These are phyloP conservation scores for Fusarium longipes DNA, from an alignment of 2,329 filamentous ascomycete genomes.

Conservation along the genomic window DNA sequence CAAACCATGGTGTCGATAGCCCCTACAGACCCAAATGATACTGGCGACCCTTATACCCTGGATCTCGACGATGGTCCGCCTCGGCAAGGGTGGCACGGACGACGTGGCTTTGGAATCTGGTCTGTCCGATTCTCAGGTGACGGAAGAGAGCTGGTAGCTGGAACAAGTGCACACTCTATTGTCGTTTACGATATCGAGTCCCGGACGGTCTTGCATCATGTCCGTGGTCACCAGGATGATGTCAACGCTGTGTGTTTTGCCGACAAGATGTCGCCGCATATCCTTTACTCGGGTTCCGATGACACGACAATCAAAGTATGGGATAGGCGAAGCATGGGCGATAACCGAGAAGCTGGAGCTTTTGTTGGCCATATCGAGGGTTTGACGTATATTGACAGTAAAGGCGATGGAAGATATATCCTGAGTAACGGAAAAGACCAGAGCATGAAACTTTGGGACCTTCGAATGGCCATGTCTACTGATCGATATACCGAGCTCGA, in stretches of 20 bases:
- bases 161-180: conserved; percentile 81
- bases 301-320: conserved; percentile 95
- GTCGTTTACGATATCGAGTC: conserved; percentile 94
- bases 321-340: conserved; percentile 92
- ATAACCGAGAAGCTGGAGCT: conserved; percentile 75
- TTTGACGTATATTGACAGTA: conserved; percentile 76
- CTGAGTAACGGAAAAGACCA: conserved; percentile 96
- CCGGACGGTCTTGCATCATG: conserved; percentile 76
- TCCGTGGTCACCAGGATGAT: conserved; percentile 84
- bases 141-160: conserved; percentile 88
- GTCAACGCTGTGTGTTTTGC: conserved; percentile 98
- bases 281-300: conserved; percentile 95
- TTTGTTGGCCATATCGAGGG: conserved; percentile 76
- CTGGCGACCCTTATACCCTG: conserved; percentile 81
- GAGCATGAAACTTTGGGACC: conserved; percentile 96
- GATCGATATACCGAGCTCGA: conserved; percentile 69
- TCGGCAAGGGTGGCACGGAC: conserved; percentile 45
- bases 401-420: conserved; percentile 81
- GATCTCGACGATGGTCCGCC: conserved; percentile 64
- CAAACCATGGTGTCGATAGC: conserved; percentile 85
- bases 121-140: conserved; percentile 93
- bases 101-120: conserved; percentile 75
- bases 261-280: conserved; percentile 87
- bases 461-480: conserved; percentile 87
- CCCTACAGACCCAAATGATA: conserved; percentile 84